Percentiles rank a stretch among this genome's conserved stretches.
Conservation (phyloP, 345 rosid genomes). For the Microthlaspi erraticum region DNA sequence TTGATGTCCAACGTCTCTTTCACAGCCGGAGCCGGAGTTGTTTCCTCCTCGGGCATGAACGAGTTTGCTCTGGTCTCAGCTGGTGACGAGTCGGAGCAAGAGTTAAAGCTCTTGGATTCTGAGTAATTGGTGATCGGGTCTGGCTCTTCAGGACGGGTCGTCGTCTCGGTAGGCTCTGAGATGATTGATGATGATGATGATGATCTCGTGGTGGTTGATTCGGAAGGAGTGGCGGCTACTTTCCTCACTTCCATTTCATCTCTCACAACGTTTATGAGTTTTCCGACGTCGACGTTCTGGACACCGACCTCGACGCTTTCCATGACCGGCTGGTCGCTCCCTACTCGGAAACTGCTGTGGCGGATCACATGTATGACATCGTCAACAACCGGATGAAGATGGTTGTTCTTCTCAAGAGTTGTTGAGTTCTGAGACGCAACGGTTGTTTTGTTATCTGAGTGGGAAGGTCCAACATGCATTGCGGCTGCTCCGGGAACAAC, state of each 20-base stretch:
- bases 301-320: slow-evolving; percentile 85
- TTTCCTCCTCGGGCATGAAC: slow-evolving; percentile 54
- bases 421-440: slow-evolving; percentile 47
- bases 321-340: slow-evolving; percentile 82
- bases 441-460: slow-evolving; percentile 49
- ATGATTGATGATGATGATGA: slow-evolving; percentile 33
- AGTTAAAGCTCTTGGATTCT: slow-evolving; percentile 52
- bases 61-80: slow-evolving; percentile 52
- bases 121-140: slow-evolving; percentile 50
- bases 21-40: slow-evolving; percentile 49
- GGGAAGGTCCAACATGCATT: slow-evolving; percentile 44
- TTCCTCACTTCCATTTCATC: slow-evolving; percentile 74
- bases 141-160: slow-evolving; percentile 24
- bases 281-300: slow-evolving; percentile 74
- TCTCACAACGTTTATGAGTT: slow-evolving; percentile 71
- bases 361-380: slow-evolving; percentile 87
- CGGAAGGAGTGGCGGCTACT: slow-evolving; percentile 52
- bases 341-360: slow-evolving; percentile 88
- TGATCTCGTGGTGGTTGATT: slow-evolving; percentile 46
- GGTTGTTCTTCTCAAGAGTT: slow-evolving; percentile 50
- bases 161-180: slow-evolving; percentile 45
- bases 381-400: slow-evolving; percentile 69
- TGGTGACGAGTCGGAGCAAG: slow-evolving; percentile 46
- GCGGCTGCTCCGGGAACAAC: slow-evolving; percentile 35
- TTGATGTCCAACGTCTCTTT: slow-evolving; percentile 80